Evolutionary conservation across 176 grass and related monocot species (phyloP), one percentile per base, ranked within the genome.

Genomic region (Avena sativa): DNA sequence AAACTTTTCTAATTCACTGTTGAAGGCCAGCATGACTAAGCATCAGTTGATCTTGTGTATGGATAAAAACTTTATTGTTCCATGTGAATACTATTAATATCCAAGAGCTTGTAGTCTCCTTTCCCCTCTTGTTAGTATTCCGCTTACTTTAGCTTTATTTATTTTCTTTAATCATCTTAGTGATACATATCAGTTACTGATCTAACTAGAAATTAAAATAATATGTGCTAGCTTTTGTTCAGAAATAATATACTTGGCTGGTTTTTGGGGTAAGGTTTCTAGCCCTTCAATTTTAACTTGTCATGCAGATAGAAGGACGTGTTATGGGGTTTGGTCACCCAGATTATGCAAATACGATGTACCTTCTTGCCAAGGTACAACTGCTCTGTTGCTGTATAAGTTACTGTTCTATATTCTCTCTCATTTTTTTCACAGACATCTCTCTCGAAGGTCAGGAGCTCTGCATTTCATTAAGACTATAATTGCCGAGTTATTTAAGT

Each of bases 281-380:
- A 57, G 19, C 58, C 68, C 52, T 28, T 87, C 44, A 38, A 16
- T 50, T 84, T 56, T 70, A 50, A 62, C 75, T 83, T 83, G 43
- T 21, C 47, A 46, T 91, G 74, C 81, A 98, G 96, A 91, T 98
- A 78, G 85, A 98, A 84, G 93, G 92, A 51, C 84, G 89, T 67
- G 92, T 94, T 87, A 70, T 98, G 87, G 93, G 93, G 44, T 12
- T 88, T 59, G 89, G 86, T 57, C 83, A 98, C 72, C 81, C 82
- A 83, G 93, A 98, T 12, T 98, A 96, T 93, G 82, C 96, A 83
- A 86, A 77, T 59, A 96, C 96, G 81, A 88, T 98, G 90, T 91
- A 94, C 86, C 90, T 90, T 89, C 90, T 98, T 49, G 96, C 88
- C 82, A 98, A 84, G 93, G 96, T 98, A 94, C 56, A 83, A 78